phyloP scores from a whole-genome alignment of 371 early-diverging fungal genomes.

The Saksenaea oblongispora region DNA sequence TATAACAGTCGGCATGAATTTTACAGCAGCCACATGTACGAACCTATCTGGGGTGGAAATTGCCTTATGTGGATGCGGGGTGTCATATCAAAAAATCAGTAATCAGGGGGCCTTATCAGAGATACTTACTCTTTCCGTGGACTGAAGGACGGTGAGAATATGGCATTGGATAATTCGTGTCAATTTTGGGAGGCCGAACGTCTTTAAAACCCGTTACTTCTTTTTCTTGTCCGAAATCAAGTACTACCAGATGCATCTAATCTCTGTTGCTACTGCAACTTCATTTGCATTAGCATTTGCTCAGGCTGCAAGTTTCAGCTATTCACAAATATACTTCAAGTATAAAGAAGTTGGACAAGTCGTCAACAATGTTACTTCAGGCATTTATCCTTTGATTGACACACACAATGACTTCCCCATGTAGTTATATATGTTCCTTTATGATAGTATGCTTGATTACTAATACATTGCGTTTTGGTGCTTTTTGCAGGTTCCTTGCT shows the following conservation, averaged over 20 bases:
- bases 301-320: not conserved
- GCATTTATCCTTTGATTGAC: conserved; percentile 37
- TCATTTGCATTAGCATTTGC: not conserved
- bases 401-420: conserved; percentile 52
- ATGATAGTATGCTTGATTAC: not conserved
- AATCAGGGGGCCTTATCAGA: too few relatives aligned
- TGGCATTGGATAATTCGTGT: too few relatives aligned
- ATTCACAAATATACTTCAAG: conserved; percentile 7
- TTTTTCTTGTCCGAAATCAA: not conserved
- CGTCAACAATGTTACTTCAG: conserved; percentile 28
- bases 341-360: conserved; percentile 15
- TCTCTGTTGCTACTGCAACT: not conserved
- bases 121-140: too few relatives aligned
- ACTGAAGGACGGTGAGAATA: too few relatives aligned
- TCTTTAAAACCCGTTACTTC: too few relatives aligned
- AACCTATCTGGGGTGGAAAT: too few relatives aligned
- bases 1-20: too few relatives aligned
- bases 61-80: too few relatives aligned
- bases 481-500: conserved; percentile 31
- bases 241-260: not conserved
- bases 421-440: conserved; percentile 13
- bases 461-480: not conserved
- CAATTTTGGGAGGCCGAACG: too few relatives aligned
- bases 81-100: too few relatives aligned
- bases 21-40: too few relatives aligned